Evolutionary conservation across 805 yeast genomes (phyloP).

Genomic region (Saccharomycopsis fermentans): DNA sequence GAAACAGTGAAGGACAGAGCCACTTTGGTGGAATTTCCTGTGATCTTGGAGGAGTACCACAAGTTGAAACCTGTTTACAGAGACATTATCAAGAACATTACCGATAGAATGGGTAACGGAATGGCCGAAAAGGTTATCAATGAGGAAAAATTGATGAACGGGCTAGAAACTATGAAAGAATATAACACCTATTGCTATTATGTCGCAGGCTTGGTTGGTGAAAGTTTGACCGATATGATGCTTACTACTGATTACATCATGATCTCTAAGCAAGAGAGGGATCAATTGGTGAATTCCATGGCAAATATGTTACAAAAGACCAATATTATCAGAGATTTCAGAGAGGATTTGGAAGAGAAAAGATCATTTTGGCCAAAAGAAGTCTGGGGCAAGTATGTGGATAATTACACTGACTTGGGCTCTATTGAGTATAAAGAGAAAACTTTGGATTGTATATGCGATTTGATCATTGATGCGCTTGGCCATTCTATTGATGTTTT

Average conservation of each 20-base stretch:
- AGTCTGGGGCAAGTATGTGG: constrained; percentile 79
- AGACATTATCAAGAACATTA: constrained; percentile 66
- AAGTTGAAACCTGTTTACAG: constrained; percentile 65
- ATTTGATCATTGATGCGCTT: constrained; percentile 70
- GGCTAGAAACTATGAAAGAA: constrained; percentile 68
- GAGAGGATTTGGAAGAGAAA: constrained; percentile 85
- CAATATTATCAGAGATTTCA: constrained; percentile 89
- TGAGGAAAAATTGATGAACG: constrained; percentile 68
- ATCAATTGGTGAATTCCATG: constrained; percentile 69
- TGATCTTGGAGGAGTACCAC: constrained; percentile 61
- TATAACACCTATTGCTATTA: constrained; percentile 90
- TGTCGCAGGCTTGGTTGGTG: constrained; percentile 97
- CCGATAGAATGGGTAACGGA: constrained; percentile 88
- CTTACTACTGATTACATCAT: constrained; percentile 67
- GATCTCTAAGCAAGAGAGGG: constrained; percentile 35
- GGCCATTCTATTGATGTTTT: constrained; percentile 69
- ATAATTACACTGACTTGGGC: constrained; percentile 48
- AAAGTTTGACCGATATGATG: constrained; percentile 79
- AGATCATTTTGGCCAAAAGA: constrained; percentile 96
- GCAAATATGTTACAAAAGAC: constrained; percentile 93
- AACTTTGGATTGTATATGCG: constrained; percentile 72
- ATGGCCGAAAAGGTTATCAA: constrained; percentile 89
- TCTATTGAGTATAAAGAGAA: constrained; percentile 34
- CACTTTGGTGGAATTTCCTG: constrained; percentile 73
- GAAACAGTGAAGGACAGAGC: constrained; percentile 73